Evolutionary conservation across 352 stramenopile genomes (phyloP), one percentile per base, ranked within the genome.

Genomic region (Phytophthora aleatoria): DNA sequence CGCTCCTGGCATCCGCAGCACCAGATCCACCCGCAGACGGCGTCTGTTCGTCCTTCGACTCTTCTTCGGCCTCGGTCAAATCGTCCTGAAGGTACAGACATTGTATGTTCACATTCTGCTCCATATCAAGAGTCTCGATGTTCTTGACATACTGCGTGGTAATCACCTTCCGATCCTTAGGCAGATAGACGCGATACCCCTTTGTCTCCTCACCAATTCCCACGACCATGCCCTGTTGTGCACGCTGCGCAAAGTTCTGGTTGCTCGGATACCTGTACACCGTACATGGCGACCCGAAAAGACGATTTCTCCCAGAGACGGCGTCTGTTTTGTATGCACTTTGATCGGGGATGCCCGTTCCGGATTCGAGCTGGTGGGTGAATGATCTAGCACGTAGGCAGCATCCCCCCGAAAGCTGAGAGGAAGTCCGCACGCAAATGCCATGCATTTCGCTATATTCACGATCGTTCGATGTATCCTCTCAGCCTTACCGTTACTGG

Each of bases 401-500:
- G 69, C 61, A 27, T 77, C 49, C 11, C 58, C 57, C 58, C 65
- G 74, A 27, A 71, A 73, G 2, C 8, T 43, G 0, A 77, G 49
- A 6, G 69, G 43, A 0, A 76, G 36, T 12, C 47, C 51, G 4
- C 45, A 69, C n/a, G 30, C 57, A 35, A 81, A 77, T 11, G 77
- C 13, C 57, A 74, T 73, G 39, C 56, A 77, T 4, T 58, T 51
- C 7, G 61, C 45, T 43, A 81, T 73, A 54, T 77, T 75, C 53
- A 77, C 61, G 0, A 75, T 65, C 0, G 60, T 79, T 1, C 66
- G 50, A 11, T 82, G 66, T 59, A 82, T 78, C 1, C 68, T 38
- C 27, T 79, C 64, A 0, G 66, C 60, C 39, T 77, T 76, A 0
- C 67, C 67, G 28, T 82, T 79, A 7, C 30, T 33, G 3, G 30